These are phyloP conservation scores for Arabidopsis arenosa DNA, from an alignment of 345 rosid genomes.

Conservation along the genomic window DNA sequence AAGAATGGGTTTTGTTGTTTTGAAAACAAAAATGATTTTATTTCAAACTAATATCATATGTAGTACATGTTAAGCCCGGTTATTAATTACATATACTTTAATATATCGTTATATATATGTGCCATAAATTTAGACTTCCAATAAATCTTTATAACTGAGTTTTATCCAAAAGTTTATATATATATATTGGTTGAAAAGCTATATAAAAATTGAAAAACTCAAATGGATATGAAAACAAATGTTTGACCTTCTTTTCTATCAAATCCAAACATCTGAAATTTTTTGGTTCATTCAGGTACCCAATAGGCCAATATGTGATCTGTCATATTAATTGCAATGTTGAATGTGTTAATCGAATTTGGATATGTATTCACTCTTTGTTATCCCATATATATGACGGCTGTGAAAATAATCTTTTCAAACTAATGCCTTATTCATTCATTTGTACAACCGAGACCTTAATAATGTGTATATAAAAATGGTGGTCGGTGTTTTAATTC, in stretches of 20 bases:
- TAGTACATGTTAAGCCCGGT: too few relatives aligned
- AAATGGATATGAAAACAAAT: not conserved
- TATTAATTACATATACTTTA: too few relatives aligned
- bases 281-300: not conserved
- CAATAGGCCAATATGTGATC: not conserved
- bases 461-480: not conserved
- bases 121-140: too few relatives aligned
- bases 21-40: too few relatives aligned
- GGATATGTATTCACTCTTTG: constrained; percentile 1
- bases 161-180: too few relatives aligned
- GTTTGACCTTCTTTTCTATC: not conserved
- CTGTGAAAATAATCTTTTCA: not conserved
- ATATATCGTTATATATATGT: too few relatives aligned
- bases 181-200: too few relatives aligned
- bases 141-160: too few relatives aligned
- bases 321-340: not conserved
- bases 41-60: too few relatives aligned
- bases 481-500: not conserved
- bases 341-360: not conserved
- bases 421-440: not conserved
- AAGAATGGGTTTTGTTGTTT: not conserved
- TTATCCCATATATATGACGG: not conserved
- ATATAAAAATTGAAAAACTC: too few relatives aligned
- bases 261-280: not conserved
- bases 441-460: not conserved